A percentile compares a stretch with the other conserved stretches of the same genome.
Conservation (phyloP, 176 grass and related monocot genomes). For the Aegilops longissima region DNA sequence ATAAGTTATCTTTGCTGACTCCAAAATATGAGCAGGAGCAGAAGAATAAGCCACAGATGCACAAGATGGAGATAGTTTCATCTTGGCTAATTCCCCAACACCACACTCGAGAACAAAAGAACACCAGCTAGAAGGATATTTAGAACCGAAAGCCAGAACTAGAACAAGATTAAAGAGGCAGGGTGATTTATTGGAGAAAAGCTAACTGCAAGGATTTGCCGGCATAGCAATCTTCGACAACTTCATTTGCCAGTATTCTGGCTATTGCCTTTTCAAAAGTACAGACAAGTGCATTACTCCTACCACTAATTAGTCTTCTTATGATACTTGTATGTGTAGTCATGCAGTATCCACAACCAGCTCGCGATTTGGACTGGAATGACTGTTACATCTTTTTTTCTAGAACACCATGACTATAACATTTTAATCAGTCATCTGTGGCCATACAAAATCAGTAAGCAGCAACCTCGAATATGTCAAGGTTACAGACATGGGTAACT, state of each 20-base stretch:
- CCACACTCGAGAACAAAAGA: not conserved
- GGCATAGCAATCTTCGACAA: not conserved
- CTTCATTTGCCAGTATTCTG: not conserved
- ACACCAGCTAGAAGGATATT: not conserved
- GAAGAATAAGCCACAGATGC: not conserved
- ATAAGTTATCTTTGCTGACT: not conserved
- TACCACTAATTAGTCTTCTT: not conserved
- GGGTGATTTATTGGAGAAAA: not conserved
- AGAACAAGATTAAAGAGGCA: not conserved
- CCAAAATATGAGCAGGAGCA: too few species aligned
- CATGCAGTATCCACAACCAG: not conserved
- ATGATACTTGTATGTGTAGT: not conserved
- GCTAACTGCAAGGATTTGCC: not conserved
- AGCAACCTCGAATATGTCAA: not conserved
- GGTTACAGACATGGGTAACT: not conserved
- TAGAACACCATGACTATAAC: not conserved
- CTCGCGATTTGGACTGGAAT: not conserved
- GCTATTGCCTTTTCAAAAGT: not conserved
- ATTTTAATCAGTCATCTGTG: not conserved
- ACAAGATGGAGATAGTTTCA: not conserved
- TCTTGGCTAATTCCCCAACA: not conserved
- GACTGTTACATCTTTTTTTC: too few species aligned
- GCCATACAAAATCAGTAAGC: not conserved
- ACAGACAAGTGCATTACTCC: not conserved
- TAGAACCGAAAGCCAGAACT: not conserved